Evolutionary conservation across 2,329 filamentous ascomycete genomes (phyloP), one percentile per base, ranked within the genome.

Genomic region (Cercospora brassicicola): DNA sequence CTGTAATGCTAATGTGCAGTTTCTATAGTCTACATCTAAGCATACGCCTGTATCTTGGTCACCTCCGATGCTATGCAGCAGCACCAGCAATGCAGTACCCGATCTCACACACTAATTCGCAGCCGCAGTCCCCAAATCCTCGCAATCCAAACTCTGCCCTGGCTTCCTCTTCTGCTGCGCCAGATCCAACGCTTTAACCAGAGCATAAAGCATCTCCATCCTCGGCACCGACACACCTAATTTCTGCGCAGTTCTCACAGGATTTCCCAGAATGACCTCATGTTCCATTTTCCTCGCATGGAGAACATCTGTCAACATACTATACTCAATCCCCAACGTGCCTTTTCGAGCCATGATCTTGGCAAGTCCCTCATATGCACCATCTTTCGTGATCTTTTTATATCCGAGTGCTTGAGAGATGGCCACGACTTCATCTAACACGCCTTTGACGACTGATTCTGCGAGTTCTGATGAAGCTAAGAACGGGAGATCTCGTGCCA

Each of bases 401-500:
- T 83, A 80, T 0, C 83, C 83, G 30, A 78, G 71, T 3, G 79
- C 79, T 39, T 77, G 73, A 6, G 83, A 82, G 26, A 84, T 73
- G 3, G 74, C 67, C 9, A 80, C 74, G 11, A 85, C 79, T 74
- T 85, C 84, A 53, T 80, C 72, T 81, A 85, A 84, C 3, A 84
- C 76, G 1, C 75, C 78, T 48, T 75, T 73, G 6, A 84, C 75
- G 2, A 82, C 74, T 13, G 75, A 74, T 20, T 77, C 72, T 2
- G 82, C 78, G 15, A 73, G 74, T 0, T 78, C 76, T 0, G 81
- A 85, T 0, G 75, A 80, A 0, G 71, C 70, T 10, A 88, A 76
- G 74, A 87, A 85, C 0, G 82, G 75, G 0, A 84, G 82, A 20
- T 87, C 87, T 66, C 85, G 83, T 51, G 82, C 81, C 0, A 84